phyloP scores from a whole-genome alignment of 345 rosid species.

The Schrenkiella parvula region DNA sequence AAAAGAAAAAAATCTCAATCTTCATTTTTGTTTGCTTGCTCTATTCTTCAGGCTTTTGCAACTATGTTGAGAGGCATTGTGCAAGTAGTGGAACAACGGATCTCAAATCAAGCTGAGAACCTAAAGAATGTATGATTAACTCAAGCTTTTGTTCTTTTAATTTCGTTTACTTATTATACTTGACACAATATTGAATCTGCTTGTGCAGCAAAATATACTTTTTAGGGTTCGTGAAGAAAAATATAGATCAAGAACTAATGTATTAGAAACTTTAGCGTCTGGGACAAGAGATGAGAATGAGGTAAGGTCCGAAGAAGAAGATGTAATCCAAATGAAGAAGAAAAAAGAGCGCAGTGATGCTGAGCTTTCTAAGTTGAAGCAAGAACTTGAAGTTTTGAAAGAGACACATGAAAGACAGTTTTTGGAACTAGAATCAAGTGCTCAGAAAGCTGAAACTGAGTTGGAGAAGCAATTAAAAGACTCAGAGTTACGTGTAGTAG shows the following conservation, averaged over 20 bases:
- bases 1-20: neutral
- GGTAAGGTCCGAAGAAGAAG: constrained; percentile 61
- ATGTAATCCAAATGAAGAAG: constrained; percentile 43
- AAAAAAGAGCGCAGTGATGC: constrained; percentile 44
- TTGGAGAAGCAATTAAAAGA: constrained; percentile 55
- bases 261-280: constrained; percentile 59
- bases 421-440: constrained; percentile 42
- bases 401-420: constrained; percentile 44
- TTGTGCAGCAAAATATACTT: constrained; percentile 65
- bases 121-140: constrained; percentile 51
- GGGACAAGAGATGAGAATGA: constrained; percentile 64
- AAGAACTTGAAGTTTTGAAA: constrained; percentile 48
- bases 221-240: constrained; percentile 56
- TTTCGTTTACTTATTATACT: neutral
- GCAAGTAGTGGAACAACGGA: constrained; percentile 59
- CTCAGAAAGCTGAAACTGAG: constrained; percentile 43
- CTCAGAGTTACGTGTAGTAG: constrained; percentile 44
- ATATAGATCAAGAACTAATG: constrained; percentile 57
- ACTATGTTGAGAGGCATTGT: constrained; percentile 51
- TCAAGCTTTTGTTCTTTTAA: neutral
- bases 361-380: constrained; percentile 53
- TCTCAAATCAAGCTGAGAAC: constrained; percentile 61
- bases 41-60: constrained; percentile 41
- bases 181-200: constrained; percentile 1
- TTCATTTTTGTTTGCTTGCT: neutral